These are phyloP conservation scores for Hibiscus syriacus DNA, from an alignment of 345 rosid genomes.

Conservation along the genomic window DNA sequence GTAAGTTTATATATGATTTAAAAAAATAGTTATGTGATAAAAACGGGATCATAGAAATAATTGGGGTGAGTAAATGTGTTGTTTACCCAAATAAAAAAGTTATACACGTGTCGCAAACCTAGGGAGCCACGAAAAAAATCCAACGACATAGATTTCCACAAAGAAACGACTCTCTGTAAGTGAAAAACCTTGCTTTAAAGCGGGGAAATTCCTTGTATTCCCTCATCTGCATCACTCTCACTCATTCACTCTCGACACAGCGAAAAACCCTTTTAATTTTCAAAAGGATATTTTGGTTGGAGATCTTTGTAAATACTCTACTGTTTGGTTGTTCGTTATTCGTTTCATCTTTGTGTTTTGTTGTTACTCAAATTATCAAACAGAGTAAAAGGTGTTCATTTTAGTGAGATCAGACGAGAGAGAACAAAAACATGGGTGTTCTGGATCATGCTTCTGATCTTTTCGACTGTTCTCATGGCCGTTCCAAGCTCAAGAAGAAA, in stretches of 20 bases:
- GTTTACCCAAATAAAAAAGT: no score
- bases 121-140: no score
- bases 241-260: background rate
- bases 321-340: background rate
- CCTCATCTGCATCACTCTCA: background rate
- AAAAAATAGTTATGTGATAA: no score
- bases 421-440: constrained; percentile 81
- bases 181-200: background rate
- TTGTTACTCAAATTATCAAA: background rate
- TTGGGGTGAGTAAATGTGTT: no score
- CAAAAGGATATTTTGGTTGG: background rate
- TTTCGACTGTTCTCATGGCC: constrained; percentile 62
- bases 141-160: background rate
- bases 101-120: constrained; percentile 1
- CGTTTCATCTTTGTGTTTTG: no score
- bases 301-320: no score
- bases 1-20: no score
- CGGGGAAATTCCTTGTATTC: background rate
- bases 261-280: background rate
- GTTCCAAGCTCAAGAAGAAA: constrained; percentile 62
- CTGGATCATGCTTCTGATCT: constrained; percentile 74
- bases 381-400: background rate
- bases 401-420: background rate
- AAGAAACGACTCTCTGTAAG: background rate
- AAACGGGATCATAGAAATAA: no score